phyloP scores from a whole-genome alignment of 2,329 filamentous ascomycete species.

The Gnomoniopsis sp. region DNA sequence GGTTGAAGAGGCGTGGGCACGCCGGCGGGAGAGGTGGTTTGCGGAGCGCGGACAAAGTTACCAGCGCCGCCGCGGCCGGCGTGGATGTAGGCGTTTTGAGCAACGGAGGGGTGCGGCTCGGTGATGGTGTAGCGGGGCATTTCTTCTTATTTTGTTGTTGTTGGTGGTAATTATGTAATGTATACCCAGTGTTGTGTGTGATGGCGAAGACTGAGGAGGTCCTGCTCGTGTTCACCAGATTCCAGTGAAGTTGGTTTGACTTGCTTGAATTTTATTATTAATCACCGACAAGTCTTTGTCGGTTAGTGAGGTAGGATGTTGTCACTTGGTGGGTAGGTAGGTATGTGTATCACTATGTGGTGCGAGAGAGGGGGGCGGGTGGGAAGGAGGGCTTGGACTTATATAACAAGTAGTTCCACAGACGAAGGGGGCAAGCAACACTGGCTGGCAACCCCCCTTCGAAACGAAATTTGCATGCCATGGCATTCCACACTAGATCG shows the following conservation, averaged over 20 bases:
- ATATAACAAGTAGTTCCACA: not conserved
- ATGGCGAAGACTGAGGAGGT: not conserved
- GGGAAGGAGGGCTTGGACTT: slow-evolving; percentile 5
- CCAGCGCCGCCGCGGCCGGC: slow-evolving; percentile 54
- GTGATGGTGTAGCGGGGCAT: slow-evolving; percentile 44
- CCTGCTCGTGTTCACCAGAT: not conserved
- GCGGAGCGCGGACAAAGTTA: slow-evolving; percentile 49
- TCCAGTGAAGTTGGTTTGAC: not conserved
- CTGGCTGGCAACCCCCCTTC: not conserved
- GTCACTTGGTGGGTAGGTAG: not conserved
- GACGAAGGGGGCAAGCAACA: not conserved
- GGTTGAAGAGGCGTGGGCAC: slow-evolving; percentile 46
- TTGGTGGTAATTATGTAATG: slow-evolving; percentile 15
- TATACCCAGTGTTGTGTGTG: not conserved
- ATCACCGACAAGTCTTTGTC: not conserved
- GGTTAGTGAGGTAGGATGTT: not conserved
- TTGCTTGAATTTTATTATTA: not conserved
- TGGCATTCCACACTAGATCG: not conserved
- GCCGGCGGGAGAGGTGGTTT: slow-evolving; percentile 44
- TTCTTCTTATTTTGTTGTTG: slow-evolving; percentile 18
- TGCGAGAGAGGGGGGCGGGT: not conserved
- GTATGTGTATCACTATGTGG: not conserved
- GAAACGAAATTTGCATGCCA: slow-evolving; percentile 8
- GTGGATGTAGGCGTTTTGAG: slow-evolving; percentile 45
- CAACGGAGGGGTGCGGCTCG: slow-evolving; percentile 46